phyloP scores from a whole-genome alignment of 441 rosid species.

The Erodium trifolium region DNA sequence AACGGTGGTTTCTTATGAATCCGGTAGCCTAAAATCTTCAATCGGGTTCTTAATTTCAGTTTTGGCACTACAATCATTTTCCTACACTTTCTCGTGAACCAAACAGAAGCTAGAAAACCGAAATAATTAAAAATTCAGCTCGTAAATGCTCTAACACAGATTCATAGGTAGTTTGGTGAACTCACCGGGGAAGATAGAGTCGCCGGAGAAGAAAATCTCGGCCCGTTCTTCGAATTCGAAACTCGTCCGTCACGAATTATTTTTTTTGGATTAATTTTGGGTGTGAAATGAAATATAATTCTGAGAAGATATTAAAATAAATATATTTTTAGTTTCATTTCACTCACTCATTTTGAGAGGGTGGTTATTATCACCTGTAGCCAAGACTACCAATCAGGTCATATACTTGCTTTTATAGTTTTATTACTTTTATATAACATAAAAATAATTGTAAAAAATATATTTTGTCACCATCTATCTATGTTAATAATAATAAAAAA shows the following conservation, averaged over 20 bases:
- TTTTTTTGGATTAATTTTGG: not conserved
- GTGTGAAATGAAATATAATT: not conserved
- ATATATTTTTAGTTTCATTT: not conserved
- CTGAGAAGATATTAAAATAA: not conserved
- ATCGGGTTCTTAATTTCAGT: not conserved
- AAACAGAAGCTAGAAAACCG: not conserved
- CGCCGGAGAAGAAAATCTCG: not conserved
- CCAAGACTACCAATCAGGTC: not conserved
- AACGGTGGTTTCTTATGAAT: too few relatives aligned
- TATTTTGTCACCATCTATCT: too few relatives aligned
- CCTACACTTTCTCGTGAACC: not conserved
- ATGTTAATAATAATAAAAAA: too few relatives aligned
- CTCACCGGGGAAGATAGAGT: not conserved
- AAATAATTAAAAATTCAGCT: not conserved
- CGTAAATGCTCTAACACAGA: not conserved
- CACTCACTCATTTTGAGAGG: slow-evolving; percentile 5
- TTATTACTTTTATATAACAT: too few relatives aligned
- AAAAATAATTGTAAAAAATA: too few relatives aligned
- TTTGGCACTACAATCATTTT: not conserved
- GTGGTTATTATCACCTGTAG: not conserved
- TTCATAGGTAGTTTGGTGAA: not conserved
- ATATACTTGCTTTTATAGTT: not conserved
- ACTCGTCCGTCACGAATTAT: not conserved
- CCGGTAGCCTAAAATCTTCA: not conserved
- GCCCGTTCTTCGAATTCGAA: not conserved